These are phyloP conservation scores for Auriscalpium microsporum DNA, from an alignment of 768 basidiomycete genomes.

Conservation along the genomic window DNA sequence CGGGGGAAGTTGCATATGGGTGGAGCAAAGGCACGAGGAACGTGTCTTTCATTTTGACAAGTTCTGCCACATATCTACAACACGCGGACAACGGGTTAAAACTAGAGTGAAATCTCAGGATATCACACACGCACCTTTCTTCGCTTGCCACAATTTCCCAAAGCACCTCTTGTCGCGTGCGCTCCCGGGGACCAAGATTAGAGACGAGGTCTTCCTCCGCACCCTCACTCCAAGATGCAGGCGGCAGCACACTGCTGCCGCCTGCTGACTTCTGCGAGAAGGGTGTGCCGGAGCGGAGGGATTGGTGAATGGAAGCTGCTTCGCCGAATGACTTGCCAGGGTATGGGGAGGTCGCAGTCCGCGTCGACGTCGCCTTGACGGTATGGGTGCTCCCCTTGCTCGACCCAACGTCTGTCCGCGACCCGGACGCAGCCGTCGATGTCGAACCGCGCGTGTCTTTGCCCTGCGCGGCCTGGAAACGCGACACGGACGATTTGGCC, in stretches of 20 bases:
- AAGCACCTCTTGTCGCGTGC: conserved; percentile 91
- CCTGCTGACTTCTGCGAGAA: conserved; percentile 69
- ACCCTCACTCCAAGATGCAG: conserved; percentile 85
- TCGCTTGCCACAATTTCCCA: conserved; percentile 97
- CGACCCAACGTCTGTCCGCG: conserved; percentile 52
- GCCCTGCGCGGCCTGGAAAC: conserved; percentile 67
- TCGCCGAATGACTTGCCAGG: conserved; percentile 39
- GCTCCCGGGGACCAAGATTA: conserved; percentile 87
- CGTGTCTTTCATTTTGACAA: conserved; percentile 86
- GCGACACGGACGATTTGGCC: conserved; percentile 62
- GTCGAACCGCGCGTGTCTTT: conserved; percentile 64
- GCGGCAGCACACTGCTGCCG: conserved; percentile 67
- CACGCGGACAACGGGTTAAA: conserved; percentile 1
- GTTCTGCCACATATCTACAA: conserved; percentile 82
- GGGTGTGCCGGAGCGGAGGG: conserved; percentile 72
- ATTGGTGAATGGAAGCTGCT: conserved; percentile 45
- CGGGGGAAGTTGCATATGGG: conserved; percentile 58
- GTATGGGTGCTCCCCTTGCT: conserved; percentile 36
- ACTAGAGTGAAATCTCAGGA: conserved; percentile 1
- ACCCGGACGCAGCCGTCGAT: conserved; percentile 49
- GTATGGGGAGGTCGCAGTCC: conserved; percentile 56
- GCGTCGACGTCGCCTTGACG: conserved; percentile 48
- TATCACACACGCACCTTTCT: conserved; percentile 57
- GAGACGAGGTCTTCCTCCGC: conserved; percentile 91
- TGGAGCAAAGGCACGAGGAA: conserved; percentile 88